Conservation (phyloP, 140 eudicot species). For the Senecio squalidus region DNA sequence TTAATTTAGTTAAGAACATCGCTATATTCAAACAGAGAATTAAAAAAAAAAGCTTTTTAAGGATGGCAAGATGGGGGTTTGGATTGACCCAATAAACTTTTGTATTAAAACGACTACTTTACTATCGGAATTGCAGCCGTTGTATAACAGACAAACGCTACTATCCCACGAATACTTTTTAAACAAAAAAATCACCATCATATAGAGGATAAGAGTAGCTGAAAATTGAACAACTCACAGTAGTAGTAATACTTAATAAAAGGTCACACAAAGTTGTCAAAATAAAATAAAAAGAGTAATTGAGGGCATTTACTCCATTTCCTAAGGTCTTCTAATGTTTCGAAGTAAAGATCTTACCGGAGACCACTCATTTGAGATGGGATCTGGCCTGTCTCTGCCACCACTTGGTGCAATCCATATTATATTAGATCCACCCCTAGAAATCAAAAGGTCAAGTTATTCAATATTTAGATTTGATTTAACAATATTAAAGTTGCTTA, state of each 20-base stretch:
- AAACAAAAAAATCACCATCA: no score
- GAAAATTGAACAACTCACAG: no score
- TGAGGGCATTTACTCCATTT: background rate
- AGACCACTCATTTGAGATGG: slow-evolving; percentile 70
- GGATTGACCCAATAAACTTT: no score
- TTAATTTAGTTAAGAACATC: slow-evolving; percentile 5
- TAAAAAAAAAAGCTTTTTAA: background rate
- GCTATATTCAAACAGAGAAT: background rate
- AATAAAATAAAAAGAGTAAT: background rate
- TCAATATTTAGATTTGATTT: background rate
- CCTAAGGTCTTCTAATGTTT: background rate
- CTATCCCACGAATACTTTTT: no score
- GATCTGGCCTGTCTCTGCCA: slow-evolving; percentile 98
- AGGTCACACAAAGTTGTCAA: background rate
- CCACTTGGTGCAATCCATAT: slow-evolving; percentile 99
- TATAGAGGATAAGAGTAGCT: no score
- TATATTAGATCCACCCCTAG: slow-evolving; percentile 85
- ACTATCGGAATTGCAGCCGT: no score
- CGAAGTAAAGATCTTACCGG: slow-evolving; percentile 50
- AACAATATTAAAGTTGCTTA: background rate
- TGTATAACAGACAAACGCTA: no score
- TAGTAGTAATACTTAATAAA: no score
- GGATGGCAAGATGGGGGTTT: no score
- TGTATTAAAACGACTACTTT: no score
- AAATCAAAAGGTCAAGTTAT: slow-evolving; percentile 10